Base-by-base conservation (phyloP, 805 yeast genomes). In the Nakazawaea siamensis region DNA sequence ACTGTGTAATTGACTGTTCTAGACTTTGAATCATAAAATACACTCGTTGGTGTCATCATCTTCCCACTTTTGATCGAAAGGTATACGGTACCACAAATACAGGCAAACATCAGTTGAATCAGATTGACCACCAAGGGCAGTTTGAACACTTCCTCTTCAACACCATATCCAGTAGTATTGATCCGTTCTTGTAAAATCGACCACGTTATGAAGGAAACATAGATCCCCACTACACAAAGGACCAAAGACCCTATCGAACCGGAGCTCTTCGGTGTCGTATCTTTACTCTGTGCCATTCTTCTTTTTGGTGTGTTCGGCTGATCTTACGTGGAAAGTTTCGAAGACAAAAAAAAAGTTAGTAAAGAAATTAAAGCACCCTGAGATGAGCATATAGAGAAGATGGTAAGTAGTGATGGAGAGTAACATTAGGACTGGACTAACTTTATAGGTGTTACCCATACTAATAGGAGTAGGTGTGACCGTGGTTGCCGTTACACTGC, bases 151-250 rank as follows among this genome's bases (percentile, higher is more conserved):
- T 63, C 67, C 12, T 55, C 50, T 20, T 70, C 69, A 7, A 20
- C 7, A 2, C 83, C 85, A 57, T 87, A 86, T 10, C 82, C 72
- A 30, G 77, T 78, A 2, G 87, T 75, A 11, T 87, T 70, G 43
- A 92, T 74, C 31, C 90, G 76, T 55, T 92, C 98, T 51, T 92
- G 97, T 10, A 92, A 70, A 24, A 85, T 70, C 0, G 95, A 87
- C 98, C 98, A 92, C 2, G 90, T 69, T 18, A 92, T 60, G 48
- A 92, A 92, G 32, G 95, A 80, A 2, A 73, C 75, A 50, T 92
- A 92, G 24, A 92, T 83, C 0, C 97, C 97, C 7, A 46, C 30
- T 1, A 65, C 58, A 38, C 70, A 67, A 4, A 60, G 27, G 4
- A 47, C n/a, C n/a, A n/a, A n/a, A n/a, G n/a, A n/a, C n/a, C n/a